These are phyloP conservation scores for Zymoseptoria tritici DNA, from an alignment of 2,329 filamentous ascomycete genomes.

Conservation along the genomic window DNA sequence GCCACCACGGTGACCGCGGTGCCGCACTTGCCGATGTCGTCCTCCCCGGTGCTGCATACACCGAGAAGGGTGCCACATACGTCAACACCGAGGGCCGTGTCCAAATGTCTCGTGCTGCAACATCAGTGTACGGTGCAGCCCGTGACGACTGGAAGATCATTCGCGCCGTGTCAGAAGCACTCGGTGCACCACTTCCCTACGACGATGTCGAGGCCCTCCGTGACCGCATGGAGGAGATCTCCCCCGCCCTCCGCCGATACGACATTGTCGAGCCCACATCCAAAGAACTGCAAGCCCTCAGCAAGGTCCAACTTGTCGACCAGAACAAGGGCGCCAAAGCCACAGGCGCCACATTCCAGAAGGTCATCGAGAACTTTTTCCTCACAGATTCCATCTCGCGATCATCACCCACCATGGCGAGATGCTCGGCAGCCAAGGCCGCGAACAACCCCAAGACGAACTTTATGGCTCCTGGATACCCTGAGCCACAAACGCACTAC, in stretches of 20 bases:
- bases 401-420: slow-evolving; percentile 97
- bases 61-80: slow-evolving; percentile 92
- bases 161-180: slow-evolving; percentile 83
- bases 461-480: slow-evolving; percentile 44
- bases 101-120: slow-evolving; percentile 86
- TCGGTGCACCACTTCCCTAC: slow-evolving; percentile 79
- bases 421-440: slow-evolving; percentile 88
- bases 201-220: slow-evolving; percentile 84
- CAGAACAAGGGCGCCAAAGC: slow-evolving; percentile 82
- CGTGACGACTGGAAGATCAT: slow-evolving; percentile 99
- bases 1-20: slow-evolving; percentile 91
- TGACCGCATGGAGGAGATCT: slow-evolving; percentile 92
- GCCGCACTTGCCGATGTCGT: slow-evolving; percentile 90
- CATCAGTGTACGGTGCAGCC: slow-evolving; percentile 77
- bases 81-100: slow-evolving; percentile 97
- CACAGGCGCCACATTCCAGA: slow-evolving; percentile 68
- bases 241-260: slow-evolving; percentile 79
- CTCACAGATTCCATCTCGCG: slow-evolving; percentile 96
- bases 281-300: slow-evolving; percentile 54
- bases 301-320: slow-evolving; percentile 91
- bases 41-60: slow-evolving; percentile 90
- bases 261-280: slow-evolving; percentile 77
- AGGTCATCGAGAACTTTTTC: slow-evolving; percentile 91
- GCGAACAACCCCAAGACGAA: slow-evolving; percentile 43
- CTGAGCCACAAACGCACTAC: slow-evolving; percentile 31